Base-by-base conservation (phyloP, 1,139 yeast species). In the Saccharomyces hybrid region DNA sequence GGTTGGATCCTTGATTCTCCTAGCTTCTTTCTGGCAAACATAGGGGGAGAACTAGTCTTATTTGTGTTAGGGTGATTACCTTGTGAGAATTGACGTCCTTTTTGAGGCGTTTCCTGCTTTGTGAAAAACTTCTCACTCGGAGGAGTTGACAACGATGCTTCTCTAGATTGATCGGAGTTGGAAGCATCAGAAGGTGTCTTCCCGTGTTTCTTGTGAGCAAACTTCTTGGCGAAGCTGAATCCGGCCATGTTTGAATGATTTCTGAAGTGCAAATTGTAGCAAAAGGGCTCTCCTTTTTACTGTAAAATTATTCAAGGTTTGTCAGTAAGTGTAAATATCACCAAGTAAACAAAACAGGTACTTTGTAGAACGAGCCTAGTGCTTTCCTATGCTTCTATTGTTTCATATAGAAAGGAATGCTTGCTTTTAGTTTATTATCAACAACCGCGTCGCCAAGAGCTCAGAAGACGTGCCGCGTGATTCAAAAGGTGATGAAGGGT, bases 1-100 rank as follows among this genome's bases (percentile, higher is more conserved):
- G 68, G 67, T 46, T 56, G 60, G 4, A 65, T 58, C 23, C 68
- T 58, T 2, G 53, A 38, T 31, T 54, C 53, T 14, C 11, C 20
- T 34, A 5, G 42, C 20, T 34, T 13, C 42, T 34, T 34, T 34
- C 13, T 34, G 42, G 42, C 20, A 34, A 34, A 34, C 42, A 8
- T 34, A 14, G 42, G 42, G 6, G 42, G 23, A 1, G 42, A 34
- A 34, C 13, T 34, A 44, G 32, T 13, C 50, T 52, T 20, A 48
- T 38, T 23, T 54, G 5, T 13, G 20, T 14, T 34, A 8, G 42
- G 20, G 3, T 8, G 42, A 34, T 34, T 6, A 9, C 44, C 44
- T 38, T 38, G 44, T 38, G 44, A 38, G n/a, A 38, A 38, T 38
- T 38, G 44, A 38, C 44, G 44, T 11, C 44, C 44, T 38, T 38